Evolutionary conservation across 768 basidiomycete species (phyloP).

Genomic region (Trametes villosa): DNA sequence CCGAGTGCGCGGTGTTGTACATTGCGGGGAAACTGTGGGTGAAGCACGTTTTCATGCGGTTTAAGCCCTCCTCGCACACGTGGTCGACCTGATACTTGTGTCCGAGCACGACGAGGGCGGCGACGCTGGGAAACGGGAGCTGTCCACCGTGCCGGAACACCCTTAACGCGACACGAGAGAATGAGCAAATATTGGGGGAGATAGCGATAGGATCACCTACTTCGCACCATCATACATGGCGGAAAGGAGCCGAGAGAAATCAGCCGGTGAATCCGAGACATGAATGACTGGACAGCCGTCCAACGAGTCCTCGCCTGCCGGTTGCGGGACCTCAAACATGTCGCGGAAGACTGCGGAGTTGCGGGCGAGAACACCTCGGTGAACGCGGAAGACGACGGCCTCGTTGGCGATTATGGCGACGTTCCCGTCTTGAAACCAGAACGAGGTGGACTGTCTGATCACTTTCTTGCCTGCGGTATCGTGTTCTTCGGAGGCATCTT

Average conservation of each 20-base stretch:
- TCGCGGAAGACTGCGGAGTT: conserved; percentile 24
- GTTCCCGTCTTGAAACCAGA: conserved; percentile 22
- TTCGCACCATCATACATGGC: conserved; percentile 1
- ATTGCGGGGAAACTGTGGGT: not conserved
- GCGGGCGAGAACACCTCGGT: conserved; percentile 22
- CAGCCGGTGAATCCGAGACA: conserved; percentile 9
- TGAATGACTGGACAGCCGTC: conserved; percentile 21
- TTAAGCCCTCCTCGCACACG: not conserved
- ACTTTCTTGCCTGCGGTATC: not conserved
- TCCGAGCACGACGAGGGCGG: not conserved
- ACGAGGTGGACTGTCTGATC: not conserved
- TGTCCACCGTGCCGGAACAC: not conserved
- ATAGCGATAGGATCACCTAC: not conserved
- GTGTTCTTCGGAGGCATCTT: not conserved
- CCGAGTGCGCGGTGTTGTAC: not conserved
- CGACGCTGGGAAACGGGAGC: not conserved
- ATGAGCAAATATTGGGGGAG: no score
- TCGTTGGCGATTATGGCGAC: conserved; percentile 13
- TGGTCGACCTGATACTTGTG: conserved; percentile 11
- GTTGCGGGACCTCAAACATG: conserved; percentile 18
- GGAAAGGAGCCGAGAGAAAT: conserved; percentile 6
- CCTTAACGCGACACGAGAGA: no score
- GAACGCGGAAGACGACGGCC: conserved; percentile 15
- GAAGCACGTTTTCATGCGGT: not conserved
- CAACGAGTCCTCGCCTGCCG: not conserved